phyloP scores from a whole-genome alignment of 805 yeast species.

The Kodamaea leandrae region DNA sequence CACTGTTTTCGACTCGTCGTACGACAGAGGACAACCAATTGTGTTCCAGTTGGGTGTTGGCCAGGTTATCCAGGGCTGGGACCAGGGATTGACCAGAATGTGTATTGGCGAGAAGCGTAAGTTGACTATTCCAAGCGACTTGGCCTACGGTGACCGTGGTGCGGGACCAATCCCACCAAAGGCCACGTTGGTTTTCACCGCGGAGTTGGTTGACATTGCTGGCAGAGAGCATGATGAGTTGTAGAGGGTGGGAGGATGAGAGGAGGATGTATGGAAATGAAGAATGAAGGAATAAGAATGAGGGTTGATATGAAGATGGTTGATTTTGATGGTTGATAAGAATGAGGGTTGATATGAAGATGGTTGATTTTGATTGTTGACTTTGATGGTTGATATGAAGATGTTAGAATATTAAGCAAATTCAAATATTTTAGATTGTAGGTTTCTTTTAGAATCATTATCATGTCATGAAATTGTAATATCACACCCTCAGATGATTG shows the following conservation, averaged over 20 bases:
- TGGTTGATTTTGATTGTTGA: too few relatives aligned
- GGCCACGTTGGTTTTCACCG: conserved; percentile 63
- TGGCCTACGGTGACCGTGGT: conserved; percentile 77
- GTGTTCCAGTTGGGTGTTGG: conserved; percentile 73
- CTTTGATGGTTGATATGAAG: too few relatives aligned
- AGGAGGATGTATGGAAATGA: too few relatives aligned
- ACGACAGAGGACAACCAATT: conserved; percentile 62
- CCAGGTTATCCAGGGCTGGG: conserved; percentile 89
- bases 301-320: too few relatives aligned
- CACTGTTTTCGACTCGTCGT: conserved; percentile 71
- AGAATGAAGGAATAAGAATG: too few relatives aligned
- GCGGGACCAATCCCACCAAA: conserved; percentile 77
- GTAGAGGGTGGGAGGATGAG: too few relatives aligned
- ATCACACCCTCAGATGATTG: too few relatives aligned
- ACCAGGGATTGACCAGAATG: conserved; percentile 71
- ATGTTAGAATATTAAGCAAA: neutral
- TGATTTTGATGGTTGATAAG: too few relatives aligned
- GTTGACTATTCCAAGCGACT: conserved; percentile 70
- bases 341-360: too few relatives aligned
- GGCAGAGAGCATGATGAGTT: conserved; percentile 23
- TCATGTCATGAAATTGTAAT: too few relatives aligned
- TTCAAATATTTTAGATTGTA: too few relatives aligned
- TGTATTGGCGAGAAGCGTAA: conserved; percentile 86
- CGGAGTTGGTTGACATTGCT: conserved; percentile 60
- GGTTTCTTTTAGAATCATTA: too few relatives aligned